These are phyloP conservation scores for Fragaria iinumae DNA, from an alignment of 306 rosid genomes.

Conservation along the genomic window DNA sequence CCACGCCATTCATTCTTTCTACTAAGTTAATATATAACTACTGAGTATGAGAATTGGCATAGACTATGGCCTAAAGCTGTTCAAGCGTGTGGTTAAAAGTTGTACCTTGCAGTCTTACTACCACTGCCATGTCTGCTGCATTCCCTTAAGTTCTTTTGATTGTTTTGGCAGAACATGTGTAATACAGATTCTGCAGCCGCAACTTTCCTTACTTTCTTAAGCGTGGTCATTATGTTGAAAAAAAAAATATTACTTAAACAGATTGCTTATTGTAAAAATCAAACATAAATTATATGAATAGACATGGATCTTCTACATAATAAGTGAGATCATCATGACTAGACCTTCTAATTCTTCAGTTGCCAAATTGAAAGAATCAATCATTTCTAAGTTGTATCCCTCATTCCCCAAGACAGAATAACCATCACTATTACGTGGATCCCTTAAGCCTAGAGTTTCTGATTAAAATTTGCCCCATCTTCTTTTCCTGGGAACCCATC, in stretches of 20 bases:
- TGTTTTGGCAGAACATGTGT: not conserved
- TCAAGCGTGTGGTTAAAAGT: not conserved
- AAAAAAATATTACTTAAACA: not conserved
- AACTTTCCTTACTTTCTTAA: not conserved
- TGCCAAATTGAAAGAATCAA: not conserved
- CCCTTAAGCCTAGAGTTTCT: not conserved
- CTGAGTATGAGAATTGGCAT: not conserved
- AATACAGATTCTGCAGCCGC: not conserved
- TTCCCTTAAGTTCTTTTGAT: not conserved
- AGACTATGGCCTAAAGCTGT: not conserved
- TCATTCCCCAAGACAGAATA: not conserved
- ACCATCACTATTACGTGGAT: not conserved
- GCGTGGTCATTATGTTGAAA: not conserved
- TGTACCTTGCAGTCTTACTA: not conserved
- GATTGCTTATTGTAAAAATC: not conserved
- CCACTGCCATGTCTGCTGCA: not conserved
- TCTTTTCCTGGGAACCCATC: not conserved
- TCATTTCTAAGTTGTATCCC: not conserved
- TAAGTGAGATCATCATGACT: not conserved
- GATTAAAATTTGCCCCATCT: not conserved
- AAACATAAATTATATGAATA: not conserved
- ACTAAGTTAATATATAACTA: not conserved
- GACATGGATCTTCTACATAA: not conserved
- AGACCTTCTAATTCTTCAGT: not conserved
- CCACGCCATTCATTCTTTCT: not conserved